phyloP scores from a whole-genome alignment of 305 asterid species.

The Plantago coronopus region DNA sequence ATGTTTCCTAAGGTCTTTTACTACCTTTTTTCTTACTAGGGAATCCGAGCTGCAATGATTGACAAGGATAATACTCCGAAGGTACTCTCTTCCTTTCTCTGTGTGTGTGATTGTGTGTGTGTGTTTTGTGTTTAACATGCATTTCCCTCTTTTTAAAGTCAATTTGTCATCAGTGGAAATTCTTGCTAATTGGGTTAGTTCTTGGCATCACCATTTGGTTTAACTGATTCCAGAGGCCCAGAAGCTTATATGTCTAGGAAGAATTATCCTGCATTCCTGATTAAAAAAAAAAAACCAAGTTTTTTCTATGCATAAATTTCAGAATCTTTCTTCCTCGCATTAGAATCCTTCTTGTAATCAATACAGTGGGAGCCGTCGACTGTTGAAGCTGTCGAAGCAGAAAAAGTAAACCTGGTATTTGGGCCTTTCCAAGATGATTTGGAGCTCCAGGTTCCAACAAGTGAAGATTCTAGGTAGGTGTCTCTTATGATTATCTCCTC shows the following conservation, averaged over 20 bases:
- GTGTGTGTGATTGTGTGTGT: conserved; percentile 19
- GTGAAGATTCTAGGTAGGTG: conserved; percentile 57
- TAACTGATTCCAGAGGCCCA: background rate
- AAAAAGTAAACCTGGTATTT: conserved; percentile 42
- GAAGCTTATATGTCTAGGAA: too few relatives aligned
- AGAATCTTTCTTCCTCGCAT: too few relatives aligned
- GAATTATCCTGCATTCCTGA: too few relatives aligned
- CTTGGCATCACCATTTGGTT: background rate
- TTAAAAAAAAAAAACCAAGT: too few relatives aligned
- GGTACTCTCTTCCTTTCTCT: conserved; percentile 35
- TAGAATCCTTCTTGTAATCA: background rate
- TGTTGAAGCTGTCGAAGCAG: conserved; percentile 49
- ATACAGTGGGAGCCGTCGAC: conserved; percentile 76
- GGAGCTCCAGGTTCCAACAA: conserved; percentile 71
- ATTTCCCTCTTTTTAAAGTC: background rate
- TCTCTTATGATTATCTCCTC: background rate
- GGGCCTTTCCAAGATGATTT: conserved; percentile 59
- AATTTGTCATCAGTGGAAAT: background rate
- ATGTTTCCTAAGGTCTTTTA: conserved; percentile 11
- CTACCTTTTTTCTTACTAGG: conserved; percentile 35
- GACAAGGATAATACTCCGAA: conserved; percentile 89
- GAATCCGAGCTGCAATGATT: conserved; percentile 76
- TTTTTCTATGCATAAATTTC: too few relatives aligned
- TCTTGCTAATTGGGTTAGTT: background rate
- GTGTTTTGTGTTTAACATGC: background rate